Evolutionary conservation across 768 basidiomycete genomes (phyloP), one percentile per base, ranked within the genome.

Genomic region (Trametes punicea): DNA sequence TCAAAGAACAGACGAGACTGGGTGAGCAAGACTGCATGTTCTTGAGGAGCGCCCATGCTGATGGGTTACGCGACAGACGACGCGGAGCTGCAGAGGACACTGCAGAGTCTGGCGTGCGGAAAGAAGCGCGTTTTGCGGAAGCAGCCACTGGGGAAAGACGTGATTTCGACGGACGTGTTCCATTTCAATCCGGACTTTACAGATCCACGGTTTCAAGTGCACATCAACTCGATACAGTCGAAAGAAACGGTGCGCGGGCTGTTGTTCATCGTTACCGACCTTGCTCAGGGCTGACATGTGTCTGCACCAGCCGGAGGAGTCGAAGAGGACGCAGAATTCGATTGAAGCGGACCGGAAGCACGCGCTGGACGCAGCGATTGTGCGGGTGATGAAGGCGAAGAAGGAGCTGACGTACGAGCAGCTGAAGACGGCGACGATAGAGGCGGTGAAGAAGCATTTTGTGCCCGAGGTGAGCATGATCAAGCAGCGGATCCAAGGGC

Each of bases 201-300:
- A 26, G 89, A 96, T 64, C 78, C 87, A 6, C 78, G 82, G 38
- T 72, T 83, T 33, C 90, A 87, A 63, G 81, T 99, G 36, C 91
- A 91, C 71, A 95, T 98, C 73, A 96, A 94, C 66, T 90, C 94
- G 20, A 96, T 99, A 46, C 97, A 98, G 70, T 88, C 87, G 15
- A 94, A 94, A 67, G 88, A 95, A 62, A 85, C 93, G 58, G 93
- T 95, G 66, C 57, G 88, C 73, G 10, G 7, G 6, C 47, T 7
- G 26, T 36, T 39, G n/a, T 20, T 23, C 8, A 21, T 4, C 15
- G n/a, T 6, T n/a, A 29, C 27, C 5, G 18, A 31, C 39, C 23
- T 13, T 44, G 20, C 7, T 3, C 20, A 34, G n/a, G 6, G 13
- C n/a, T 13, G 4, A 25, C n/a, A 26, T 11, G 46, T n/a, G n/a